Evolutionary conservation across 2,329 filamentous ascomycete species (phyloP), one percentile per base, ranked within the genome.

Genomic region (Colletotrichum navitas): DNA sequence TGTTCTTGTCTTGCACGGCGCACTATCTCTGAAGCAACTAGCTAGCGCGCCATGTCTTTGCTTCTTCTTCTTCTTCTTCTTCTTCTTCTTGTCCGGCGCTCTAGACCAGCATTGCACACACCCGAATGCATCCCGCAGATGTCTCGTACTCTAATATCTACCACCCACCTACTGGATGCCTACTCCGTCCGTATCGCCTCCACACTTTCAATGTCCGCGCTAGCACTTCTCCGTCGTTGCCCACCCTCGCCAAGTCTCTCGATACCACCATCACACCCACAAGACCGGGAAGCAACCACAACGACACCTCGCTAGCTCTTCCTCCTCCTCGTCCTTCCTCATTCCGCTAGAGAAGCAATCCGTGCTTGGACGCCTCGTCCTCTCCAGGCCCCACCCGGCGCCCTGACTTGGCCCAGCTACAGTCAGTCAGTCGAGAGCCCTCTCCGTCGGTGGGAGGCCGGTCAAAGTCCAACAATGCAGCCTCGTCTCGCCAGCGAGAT

Each of bases 391-490:
- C 64, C 52, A 59, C 63, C 52, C 45, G n/a, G n/a, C n/a, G 26
- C 47, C 64, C 36, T 36, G 36, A 29, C 49, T 47, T 47, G 64
- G 68, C 29, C 51, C 65, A 68, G 64, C 52, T 63, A 59, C 68
- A 63, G 7, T 11, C 43, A 63, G 3, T 10, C 21, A 63, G 8
- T 10, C 43, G 2, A 7, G 3, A 45, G 68, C 64, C 58, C 58
- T 63, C 64, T 71, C 58, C 58, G 68, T 71, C 68, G 59, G 67
- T 47, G 36, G 68, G 64, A 59, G 59, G 26, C 58, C 63, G n/a
- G 32, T 45, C 49, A 62, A 68, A 47, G 58, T 16, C 47, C 26
- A 45, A 59, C 43, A 59, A 59, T 36, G 16, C 45, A 54, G 68
- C 59, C 52, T 52, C 55, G 52, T 63, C 52, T 52, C 55, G 52